Percentiles rank a stretch among this genome's conserved stretches.
phyloP scores from a whole-genome alignment of 163 green algal genomes.

The Smithsoniella earleae region DNA sequence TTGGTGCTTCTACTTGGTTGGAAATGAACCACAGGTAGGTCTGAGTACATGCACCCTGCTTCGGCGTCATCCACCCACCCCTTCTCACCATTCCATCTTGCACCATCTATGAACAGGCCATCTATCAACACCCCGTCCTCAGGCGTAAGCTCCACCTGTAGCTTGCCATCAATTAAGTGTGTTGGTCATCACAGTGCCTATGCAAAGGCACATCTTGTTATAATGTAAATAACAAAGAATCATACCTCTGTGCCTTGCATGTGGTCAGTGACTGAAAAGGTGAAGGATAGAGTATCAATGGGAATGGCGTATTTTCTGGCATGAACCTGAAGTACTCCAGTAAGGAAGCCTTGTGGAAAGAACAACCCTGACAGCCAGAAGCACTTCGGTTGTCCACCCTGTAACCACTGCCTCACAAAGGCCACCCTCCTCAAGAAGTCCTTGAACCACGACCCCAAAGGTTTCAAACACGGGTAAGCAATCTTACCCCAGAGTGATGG shows the following conservation, averaged over 20 bases:
- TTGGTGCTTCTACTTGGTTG: slow-evolving; percentile 40
- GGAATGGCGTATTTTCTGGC: slow-evolving; percentile 67
- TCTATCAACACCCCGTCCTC: slow-evolving; percentile 59
- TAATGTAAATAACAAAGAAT: background rate
- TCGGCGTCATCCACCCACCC: slow-evolving; percentile 46
- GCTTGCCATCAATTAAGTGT: background rate
- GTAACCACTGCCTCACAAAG: slow-evolving; percentile 66
- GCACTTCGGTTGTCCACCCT: slow-evolving; percentile 46
- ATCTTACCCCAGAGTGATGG: slow-evolving; percentile 56
- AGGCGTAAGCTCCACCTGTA: slow-evolving; percentile 35
- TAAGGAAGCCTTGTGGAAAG: slow-evolving; percentile 73
- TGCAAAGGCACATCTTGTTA: background rate
- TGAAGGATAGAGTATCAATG: slow-evolving; percentile 70
- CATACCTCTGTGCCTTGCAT: background rate
- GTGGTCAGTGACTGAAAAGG: slow-evolving; percentile 46
- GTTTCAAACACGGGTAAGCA: slow-evolving; percentile 70
- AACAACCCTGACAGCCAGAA: slow-evolving; percentile 78
- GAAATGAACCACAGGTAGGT: slow-evolving; percentile 68
- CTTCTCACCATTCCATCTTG: slow-evolving; percentile 43
- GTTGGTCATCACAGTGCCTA: background rate
- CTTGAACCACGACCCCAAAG: slow-evolving; percentile 57
- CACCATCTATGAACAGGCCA: slow-evolving; percentile 63
- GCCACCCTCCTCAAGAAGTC: slow-evolving; percentile 60
- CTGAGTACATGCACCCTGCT: slow-evolving; percentile 54
- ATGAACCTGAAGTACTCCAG: slow-evolving; percentile 67